phyloP scores from a whole-genome alignment of 2,329 filamentous ascomycete genomes.

The Colletotrichum sublineola region DNA sequence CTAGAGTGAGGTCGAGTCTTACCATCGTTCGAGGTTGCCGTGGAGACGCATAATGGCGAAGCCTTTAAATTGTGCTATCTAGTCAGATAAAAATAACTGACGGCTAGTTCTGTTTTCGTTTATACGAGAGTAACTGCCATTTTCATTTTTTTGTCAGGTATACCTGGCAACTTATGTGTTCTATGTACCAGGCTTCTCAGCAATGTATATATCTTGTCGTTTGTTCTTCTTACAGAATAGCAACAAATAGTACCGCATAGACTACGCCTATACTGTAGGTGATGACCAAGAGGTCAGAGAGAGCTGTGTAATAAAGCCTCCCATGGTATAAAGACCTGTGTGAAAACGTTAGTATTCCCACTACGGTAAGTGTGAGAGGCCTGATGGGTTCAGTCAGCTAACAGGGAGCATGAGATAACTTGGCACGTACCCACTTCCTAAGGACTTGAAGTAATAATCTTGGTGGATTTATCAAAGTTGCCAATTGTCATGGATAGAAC shows the following conservation, averaged over 20 bases:
- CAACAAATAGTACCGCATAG: conserved; percentile 52
- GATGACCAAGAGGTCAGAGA: conserved; percentile 65
- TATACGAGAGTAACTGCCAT: too few relatives aligned
- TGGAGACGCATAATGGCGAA: not conserved
- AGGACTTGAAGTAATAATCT: conserved; percentile 73
- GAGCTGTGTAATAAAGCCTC: conserved; percentile 69
- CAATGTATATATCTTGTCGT: conserved; percentile 31
- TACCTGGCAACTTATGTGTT: too few relatives aligned
- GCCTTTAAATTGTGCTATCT: not conserved
- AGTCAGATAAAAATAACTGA: not conserved
- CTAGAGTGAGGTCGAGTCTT: conserved; percentile 4
- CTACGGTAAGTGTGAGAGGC: conserved; percentile 27
- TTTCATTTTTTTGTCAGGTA: too few relatives aligned
- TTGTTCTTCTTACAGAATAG: conserved; percentile 22
- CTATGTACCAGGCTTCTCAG: not conserved
- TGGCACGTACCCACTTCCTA: not conserved
- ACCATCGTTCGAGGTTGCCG: too few relatives aligned
- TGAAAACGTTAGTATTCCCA: conserved; percentile 73
- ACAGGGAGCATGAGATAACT: not conserved
- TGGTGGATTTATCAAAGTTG: conserved; percentile 77
- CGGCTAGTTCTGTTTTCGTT: not conserved
- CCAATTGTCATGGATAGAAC: conserved; percentile 77
- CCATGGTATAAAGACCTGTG: conserved; percentile 67
- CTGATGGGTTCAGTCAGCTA: not conserved
- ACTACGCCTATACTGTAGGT: conserved; percentile 48